Evolutionary conservation across 495 filamentous ascomycete species (phyloP).

Genomic region (Hypoxylon rickii): DNA sequence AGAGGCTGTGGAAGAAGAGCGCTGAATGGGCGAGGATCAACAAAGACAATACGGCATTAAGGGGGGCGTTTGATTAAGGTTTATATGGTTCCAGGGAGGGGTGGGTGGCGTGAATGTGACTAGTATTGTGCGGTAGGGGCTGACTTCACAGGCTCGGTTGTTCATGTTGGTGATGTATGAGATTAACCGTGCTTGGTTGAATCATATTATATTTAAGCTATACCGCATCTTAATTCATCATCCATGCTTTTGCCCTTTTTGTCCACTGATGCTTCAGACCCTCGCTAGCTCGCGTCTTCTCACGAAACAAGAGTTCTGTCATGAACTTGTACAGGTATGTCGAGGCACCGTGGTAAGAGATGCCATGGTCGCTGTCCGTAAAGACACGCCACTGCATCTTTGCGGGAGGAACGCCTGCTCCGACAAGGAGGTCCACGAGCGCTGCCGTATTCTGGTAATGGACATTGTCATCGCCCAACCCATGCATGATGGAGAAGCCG

Average conservation of each 20-base stretch:
- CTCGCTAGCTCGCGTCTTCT: constrained; percentile 47
- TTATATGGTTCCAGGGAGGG: no score
- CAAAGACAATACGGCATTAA: neutral
- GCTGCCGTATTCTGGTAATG: constrained; percentile 62
- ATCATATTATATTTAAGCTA: neutral
- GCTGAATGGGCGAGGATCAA: neutral
- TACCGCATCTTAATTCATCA: neutral
- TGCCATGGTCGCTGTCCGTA: constrained; percentile 60
- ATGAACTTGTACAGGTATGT: constrained; percentile 58
- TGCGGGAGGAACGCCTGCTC: constrained; percentile 52
- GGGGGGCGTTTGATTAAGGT: neutral
- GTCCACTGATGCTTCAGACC: constrained; percentile 51
- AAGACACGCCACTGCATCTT: constrained; percentile 58
- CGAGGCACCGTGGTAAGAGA: constrained; percentile 50
- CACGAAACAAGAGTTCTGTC: constrained; percentile 51
- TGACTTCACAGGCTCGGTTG: no score
- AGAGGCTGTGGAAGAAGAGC: constrained; percentile 34
- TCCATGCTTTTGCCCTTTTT: constrained; percentile 21
- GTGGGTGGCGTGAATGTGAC: no score
- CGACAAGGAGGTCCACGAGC: constrained; percentile 56
- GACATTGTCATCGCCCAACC: constrained; percentile 64
- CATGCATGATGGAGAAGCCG: constrained; percentile 58
- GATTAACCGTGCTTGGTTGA: no score
- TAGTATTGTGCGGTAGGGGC: no score
- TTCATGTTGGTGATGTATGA: no score